Percentiles rank a stretch among this genome's conserved stretches.
These are phyloP conservation scores for Aspergillus arachidicola DNA, from an alignment of 2,329 filamentous ascomycete genomes.

Conservation along the genomic window DNA sequence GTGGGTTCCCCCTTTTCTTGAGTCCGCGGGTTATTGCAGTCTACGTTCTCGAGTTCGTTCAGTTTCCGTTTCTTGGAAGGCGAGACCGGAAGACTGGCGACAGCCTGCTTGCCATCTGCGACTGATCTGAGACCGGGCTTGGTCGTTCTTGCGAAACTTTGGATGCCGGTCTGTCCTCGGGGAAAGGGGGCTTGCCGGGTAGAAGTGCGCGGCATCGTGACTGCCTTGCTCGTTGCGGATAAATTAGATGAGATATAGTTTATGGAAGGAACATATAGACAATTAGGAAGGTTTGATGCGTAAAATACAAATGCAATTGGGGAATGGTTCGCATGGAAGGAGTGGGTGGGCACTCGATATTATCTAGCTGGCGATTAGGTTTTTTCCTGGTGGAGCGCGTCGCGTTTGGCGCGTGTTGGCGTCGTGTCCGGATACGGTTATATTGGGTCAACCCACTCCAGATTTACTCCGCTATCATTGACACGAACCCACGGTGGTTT, in stretches of 20 bases:
- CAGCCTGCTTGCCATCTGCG: conserved; percentile 34
- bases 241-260: conserved; percentile 13
- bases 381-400: conserved; percentile 19
- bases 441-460: conserved; percentile 10
- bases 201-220: conserved; percentile 37
- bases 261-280: conserved; percentile 15
- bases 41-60: conserved; percentile 37
- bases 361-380: conserved; percentile 7
- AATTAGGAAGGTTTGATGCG: conserved; percentile 11
- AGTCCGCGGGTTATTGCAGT: conserved; percentile 22
- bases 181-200: conserved; percentile 34
- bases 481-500: not conserved
- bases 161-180: conserved; percentile 43
- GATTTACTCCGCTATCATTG: not conserved
- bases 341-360: not conserved
- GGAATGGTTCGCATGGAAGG: conserved; percentile 9
- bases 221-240: conserved; percentile 18
- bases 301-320: conserved; percentile 9
- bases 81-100: conserved; percentile 31
- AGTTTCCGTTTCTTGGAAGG: conserved; percentile 46
- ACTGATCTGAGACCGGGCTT: conserved; percentile 38
- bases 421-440: conserved; percentile 17
- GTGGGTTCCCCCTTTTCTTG: conserved; percentile 9
- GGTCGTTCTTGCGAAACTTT: conserved; percentile 47
- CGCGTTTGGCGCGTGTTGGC: conserved; percentile 23